These are phyloP conservation scores for Solanum habrochaites DNA, from an alignment of 257 asterid genomes.

Conservation along the genomic window DNA sequence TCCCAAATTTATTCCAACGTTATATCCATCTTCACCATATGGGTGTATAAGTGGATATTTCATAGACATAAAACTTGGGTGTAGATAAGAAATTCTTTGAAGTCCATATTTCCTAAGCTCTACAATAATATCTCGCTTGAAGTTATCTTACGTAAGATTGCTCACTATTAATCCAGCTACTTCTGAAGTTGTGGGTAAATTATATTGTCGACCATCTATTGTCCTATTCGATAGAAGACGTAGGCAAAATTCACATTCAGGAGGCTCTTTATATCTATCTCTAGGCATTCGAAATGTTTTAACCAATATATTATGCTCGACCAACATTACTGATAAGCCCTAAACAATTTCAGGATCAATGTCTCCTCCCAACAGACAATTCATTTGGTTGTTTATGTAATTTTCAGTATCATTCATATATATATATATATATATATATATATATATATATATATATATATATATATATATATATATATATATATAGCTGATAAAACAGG, in stretches of 20 bases:
- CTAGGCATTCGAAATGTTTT: background rate
- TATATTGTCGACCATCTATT: background rate
- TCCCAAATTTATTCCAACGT: background rate
- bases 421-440: too few species aligned
- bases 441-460: too few species aligned
- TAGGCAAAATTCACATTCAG: too few species aligned
- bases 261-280: background rate
- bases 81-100: background rate
- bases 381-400: background rate
- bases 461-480: too few species aligned
- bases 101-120: background rate
- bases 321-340: background rate
- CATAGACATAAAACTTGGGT: background rate
- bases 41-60: background rate
- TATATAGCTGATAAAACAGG: background rate
- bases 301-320: background rate
- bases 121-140: too few species aligned
- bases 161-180: background rate
- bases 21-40: background rate
- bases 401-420: background rate
- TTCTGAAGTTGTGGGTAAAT: background rate
- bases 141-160: background rate
- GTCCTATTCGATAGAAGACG: too few species aligned
- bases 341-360: background rate
- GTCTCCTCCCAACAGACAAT: background rate